Base-by-base conservation (phyloP, 352 stramenopile genomes). In the Phytophthora foliorum region DNA sequence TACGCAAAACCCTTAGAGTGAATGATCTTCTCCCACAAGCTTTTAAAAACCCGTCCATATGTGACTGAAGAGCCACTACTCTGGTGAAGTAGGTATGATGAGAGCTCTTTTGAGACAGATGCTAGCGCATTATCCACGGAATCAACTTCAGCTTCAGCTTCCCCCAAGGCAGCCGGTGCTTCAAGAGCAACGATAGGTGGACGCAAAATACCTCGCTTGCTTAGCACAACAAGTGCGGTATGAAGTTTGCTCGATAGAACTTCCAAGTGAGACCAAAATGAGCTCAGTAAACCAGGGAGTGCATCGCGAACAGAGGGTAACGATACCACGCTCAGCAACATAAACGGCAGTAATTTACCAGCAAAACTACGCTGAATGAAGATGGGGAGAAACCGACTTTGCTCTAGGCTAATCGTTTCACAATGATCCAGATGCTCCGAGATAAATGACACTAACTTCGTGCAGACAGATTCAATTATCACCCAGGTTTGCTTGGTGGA, bases 341-440 rank as follows among this genome's bases (percentile, higher is more conserved):
- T 62, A 67, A 94, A 95, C 6, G 86, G 81, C n/a, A 96, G 57
- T 2, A 95, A 46, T 56, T 91, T 95, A 3, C 84, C 86, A 4
- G 80, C 52, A 39, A 94, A 93, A 42, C 78, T 90, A 29, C 75
- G 73, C 55, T 93, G 79, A 7, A 90, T 56, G 14, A 86, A 25
- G 24, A 73, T 66, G 6, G 77, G 71, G 16, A 89, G 39, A 10
- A 57, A 3, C 7, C 56, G 48, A 0, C 31, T 53, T 27, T 82
- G 57, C 10, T 72, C 53, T 1, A 57, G 38, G 1, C 45, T 36
- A 44, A 84, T 63, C 6, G 52, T 55, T 8, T 64, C 61, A 10
- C 24, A 55, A 48, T 62, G 63, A 32, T 77, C 67, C 16, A 95
- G 48, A 8, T 86, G 58, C 10, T 74, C 29, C 4, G 55, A 66